These are phyloP conservation scores for Amaranthus palmeri DNA, from an alignment of 148 eudicot species.

Conservation along the genomic window DNA sequence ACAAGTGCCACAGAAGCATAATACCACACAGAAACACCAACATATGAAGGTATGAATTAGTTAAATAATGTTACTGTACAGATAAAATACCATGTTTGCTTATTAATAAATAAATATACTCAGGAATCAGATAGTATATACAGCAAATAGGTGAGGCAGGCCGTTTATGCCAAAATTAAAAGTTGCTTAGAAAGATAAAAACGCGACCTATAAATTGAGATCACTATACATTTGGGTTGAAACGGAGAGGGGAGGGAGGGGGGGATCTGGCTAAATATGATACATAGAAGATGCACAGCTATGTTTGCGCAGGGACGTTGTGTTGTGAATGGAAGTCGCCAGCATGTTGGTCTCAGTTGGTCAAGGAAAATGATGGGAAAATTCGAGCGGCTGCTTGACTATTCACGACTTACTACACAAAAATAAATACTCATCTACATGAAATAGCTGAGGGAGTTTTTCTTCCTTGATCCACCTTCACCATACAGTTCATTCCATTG, in stretches of 20 bases:
- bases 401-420: constrained; percentile 35
- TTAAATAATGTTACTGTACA: constrained; percentile 16
- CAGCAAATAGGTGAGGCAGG: constrained; percentile 24
- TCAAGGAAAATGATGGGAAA: constrained; percentile 29
- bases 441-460: constrained; percentile 82
- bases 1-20: constrained; percentile 5
- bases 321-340: constrained; percentile 15
- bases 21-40: neutral
- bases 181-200: constrained; percentile 4
- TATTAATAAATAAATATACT: constrained; percentile 21
- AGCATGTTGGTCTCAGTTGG: constrained; percentile 21
- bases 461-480: constrained; percentile 95
- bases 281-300: constrained; percentile 22
- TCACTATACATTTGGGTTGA: constrained; percentile 28
- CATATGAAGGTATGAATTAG: neutral
- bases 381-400: constrained; percentile 13
- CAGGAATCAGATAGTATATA: constrained; percentile 17
- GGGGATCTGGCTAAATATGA: constrained; percentile 20
- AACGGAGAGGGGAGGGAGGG: neutral
- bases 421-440: constrained; percentile 51
- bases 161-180: constrained; percentile 6
- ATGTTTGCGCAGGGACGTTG: neutral
- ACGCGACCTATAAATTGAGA: constrained; percentile 20
- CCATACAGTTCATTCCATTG: constrained; percentile 97
- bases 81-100: constrained; percentile 17